A percentile compares a stretch with the other conserved stretches of the same genome.
Evolutionary conservation across 2,329 filamentous ascomycete genomes (phyloP).

Genomic region (Arachnomyces sp.): DNA sequence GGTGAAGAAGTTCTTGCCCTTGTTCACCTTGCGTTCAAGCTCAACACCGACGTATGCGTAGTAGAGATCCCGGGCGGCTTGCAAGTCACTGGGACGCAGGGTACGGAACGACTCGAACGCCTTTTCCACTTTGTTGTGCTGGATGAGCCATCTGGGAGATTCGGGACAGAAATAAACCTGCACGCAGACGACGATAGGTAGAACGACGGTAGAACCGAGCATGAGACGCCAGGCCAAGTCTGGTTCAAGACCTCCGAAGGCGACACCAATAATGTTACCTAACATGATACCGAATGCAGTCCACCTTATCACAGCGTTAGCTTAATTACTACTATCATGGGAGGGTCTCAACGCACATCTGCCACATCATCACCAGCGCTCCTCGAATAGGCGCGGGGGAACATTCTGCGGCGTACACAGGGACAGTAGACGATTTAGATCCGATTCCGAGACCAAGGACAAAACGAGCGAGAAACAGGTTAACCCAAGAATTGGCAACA

Average conservation of each 20-base stretch:
- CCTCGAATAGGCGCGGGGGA: conserved; percentile 43
- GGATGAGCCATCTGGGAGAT: conserved; percentile 44
- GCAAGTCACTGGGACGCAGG: conserved; percentile 43
- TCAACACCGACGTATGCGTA: conserved; percentile 52
- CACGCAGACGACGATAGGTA: conserved; percentile 48
- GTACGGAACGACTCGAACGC: conserved; percentile 43
- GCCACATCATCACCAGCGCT: conserved; percentile 46
- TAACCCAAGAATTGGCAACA: conserved; percentile 34
- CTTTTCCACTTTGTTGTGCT: conserved; percentile 36
- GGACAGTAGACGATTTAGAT: conserved; percentile 37
- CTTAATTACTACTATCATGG: background rate
- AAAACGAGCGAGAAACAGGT: conserved; percentile 35
- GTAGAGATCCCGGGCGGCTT: conserved; percentile 50
- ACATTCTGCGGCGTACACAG: conserved; percentile 42
- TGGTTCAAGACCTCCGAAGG: conserved; percentile 33
- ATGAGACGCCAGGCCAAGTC: conserved; percentile 60
- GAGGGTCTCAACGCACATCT: conserved; percentile 31
- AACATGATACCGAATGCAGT: conserved; percentile 40
- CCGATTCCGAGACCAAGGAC: conserved; percentile 37
- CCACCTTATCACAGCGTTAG: conserved; percentile 19
- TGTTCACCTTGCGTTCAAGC: conserved; percentile 48
- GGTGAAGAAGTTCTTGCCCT: conserved; percentile 43
- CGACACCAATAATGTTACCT: conserved; percentile 42
- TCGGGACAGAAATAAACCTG: conserved; percentile 60
- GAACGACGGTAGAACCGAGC: conserved; percentile 58